Evolutionary conservation across 1,139 yeast genomes (phyloP), one percentile per base, ranked within the genome.

Genomic region (Candida sp.): DNA sequence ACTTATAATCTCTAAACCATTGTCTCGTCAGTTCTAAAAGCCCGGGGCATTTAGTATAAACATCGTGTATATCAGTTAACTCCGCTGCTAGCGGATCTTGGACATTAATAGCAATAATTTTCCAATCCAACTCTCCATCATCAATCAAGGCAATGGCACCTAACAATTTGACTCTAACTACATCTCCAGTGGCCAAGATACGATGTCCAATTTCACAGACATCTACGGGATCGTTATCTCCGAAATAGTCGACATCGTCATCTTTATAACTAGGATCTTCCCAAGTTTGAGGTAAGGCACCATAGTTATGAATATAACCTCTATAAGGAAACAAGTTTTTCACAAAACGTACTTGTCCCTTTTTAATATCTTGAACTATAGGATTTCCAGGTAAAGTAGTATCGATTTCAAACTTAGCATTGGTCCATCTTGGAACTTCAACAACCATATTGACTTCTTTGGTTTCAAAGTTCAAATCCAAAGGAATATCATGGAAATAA

Each of bases 221-320:
- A 60, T 89, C 97, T 57, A 89, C 73, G 38, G 96, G 96, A 71
- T 89, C 96, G 63, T 87, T 84, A 65, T 89, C 97, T 56, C 97
- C 96, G 53, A 66, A 79, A 47, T 87, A 82, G 49, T 80, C 79
- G 43, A 91, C 81, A 52, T 79, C 85, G 47, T 83, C 82, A 66
- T 84, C 82, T 46, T 70, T 63, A 38, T 61, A 63, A 54, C 80
- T 81, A 46, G 95, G 95, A 58, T 89, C 95, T 68, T 89, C 97
- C 96, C 96, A 89, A 29, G 97, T 89, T 68, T 88, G 96, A 43
- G 97, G 96, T 73, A 89, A 81, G 27, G 96, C 96, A 57, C 97
- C 97, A 61, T 89, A 89, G 73, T 88, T 89, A 71, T 87, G 96
- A 53, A 91, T 80, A 70, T 88, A 88, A 48, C 97, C 97, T 58